Evolutionary conservation across 148 eudicot species (phyloP), one percentile per base, ranked within the genome.

Genomic region (Diospyros lotus): DNA sequence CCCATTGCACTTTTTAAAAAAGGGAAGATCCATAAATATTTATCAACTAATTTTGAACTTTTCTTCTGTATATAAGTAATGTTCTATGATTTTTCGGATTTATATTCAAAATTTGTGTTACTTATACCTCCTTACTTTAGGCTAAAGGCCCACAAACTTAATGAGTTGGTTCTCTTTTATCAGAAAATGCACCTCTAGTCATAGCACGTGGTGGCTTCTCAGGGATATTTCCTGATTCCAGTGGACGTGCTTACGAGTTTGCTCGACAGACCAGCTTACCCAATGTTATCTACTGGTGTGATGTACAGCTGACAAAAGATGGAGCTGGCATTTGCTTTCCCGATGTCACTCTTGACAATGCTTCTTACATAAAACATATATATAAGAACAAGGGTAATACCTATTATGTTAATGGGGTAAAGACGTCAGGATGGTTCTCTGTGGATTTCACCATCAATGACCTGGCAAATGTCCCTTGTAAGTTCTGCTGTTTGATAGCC

Each of bases 141-240:
- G 63, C 66, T 46, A 7, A 2, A 38, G 67, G 58, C 28, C 18
- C 15, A 17, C 45, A 13, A 73, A 3, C 64, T 65, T 61, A 52
- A 61, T 17, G 3, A 8, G 11, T 66, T 50, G 38, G 46, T 15
- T 75, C 64, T 42, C 18, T 77, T 78, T 63, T 81, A 83, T 28
- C 88, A 92, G 97, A 92, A 64, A 70, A 78, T 66, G 68, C 84
- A 7, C 94, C 94, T 10, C 69, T 85, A 56, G 94, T 92, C 44
- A 73, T 88, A n/a, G 94, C 94, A 54, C 86, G 84, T 63, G 91
- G 93, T 79, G 94, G 97, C 55, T 81, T 81, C 77, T 92, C 97
- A 50, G 94, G 97, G 39, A 40, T 88, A 66, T 84, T 92, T 78
- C 91, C 94, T 17, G 88, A 86, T 76, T 88, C 94, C 3, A 91